Evolutionary conservation across 2,329 filamentous ascomycete genomes (phyloP).

Genomic region (Pyrenophora tritici-repentis): DNA sequence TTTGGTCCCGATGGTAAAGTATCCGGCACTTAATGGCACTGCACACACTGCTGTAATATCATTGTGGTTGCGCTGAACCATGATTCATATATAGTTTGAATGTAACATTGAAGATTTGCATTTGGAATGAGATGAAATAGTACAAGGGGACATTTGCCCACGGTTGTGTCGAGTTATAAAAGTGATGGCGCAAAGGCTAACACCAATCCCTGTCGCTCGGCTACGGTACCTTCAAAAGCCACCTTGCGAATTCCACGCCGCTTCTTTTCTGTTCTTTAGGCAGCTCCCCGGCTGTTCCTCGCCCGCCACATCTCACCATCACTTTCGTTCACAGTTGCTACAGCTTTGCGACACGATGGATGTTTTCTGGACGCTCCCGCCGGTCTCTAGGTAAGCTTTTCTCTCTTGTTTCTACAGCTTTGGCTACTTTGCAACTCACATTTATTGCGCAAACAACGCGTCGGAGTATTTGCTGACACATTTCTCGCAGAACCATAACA

Average conservation of each 20-base stretch:
- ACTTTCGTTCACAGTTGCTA: conserved; percentile 23
- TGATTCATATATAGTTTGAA: too few relatives aligned
- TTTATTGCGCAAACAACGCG: background rate
- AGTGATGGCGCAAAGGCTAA: too few relatives aligned
- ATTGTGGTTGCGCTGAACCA: too few relatives aligned
- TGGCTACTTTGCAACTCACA: background rate
- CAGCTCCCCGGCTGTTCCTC: conserved; percentile 43
- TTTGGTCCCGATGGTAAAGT: too few relatives aligned
- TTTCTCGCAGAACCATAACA: conserved; percentile 67
- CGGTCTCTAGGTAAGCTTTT: conserved; percentile 65
- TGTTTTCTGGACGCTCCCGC: conserved; percentile 68
- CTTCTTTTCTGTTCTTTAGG: conserved; percentile 33
- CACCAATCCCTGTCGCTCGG: too few relatives aligned
- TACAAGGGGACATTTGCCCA: too few relatives aligned
- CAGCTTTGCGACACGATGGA: conserved; percentile 54
- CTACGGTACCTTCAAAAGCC: conserved; percentile 18
- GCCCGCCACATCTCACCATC: conserved; percentile 25
- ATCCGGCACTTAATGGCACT: too few relatives aligned
- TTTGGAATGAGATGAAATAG: too few relatives aligned
- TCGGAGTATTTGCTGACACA: conserved; percentile 49
- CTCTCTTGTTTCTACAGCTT: background rate
- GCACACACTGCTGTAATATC: too few relatives aligned
- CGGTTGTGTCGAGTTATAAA: too few relatives aligned
- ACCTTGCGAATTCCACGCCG: conserved; percentile 18
- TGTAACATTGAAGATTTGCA: too few relatives aligned